phyloP scores from a whole-genome alignment of 192 early-diverging fungal genomes.

The Chytriomyces sp. region DNA sequence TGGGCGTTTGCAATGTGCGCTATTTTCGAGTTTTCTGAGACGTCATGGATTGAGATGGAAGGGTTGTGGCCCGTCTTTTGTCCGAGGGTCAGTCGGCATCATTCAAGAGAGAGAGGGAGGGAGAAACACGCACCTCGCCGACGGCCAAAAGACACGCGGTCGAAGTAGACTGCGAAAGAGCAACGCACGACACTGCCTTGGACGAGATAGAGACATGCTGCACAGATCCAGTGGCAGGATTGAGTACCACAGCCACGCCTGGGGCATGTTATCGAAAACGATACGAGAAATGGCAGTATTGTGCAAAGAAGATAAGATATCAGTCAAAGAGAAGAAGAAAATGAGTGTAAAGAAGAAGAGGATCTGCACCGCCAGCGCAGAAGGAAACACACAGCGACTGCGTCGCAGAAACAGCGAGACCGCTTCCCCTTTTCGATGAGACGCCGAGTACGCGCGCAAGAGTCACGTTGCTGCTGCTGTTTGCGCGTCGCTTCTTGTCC shows the following conservation, averaged over 20 bases:
- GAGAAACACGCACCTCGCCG: slow-evolving; percentile 65
- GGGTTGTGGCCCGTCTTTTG: slow-evolving; percentile 78
- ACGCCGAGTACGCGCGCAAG: slow-evolving; percentile 73
- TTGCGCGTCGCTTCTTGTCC: background rate
- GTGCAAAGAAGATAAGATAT: slow-evolving; percentile 45
- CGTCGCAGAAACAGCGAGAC: slow-evolving; percentile 39
- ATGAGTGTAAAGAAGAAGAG: too few relatives aligned
- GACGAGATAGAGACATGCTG: slow-evolving; percentile 31
- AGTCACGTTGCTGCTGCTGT: slow-evolving; percentile 1
- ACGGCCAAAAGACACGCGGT: slow-evolving; percentile 75
- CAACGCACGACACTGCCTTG: slow-evolving; percentile 74
- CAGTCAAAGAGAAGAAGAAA: too few relatives aligned
- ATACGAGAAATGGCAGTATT: slow-evolving; percentile 51
- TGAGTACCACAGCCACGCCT: slow-evolving; percentile 62
- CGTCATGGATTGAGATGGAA: slow-evolving; percentile 74
- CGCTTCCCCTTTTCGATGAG: slow-evolving; percentile 58
- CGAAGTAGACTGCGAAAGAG: slow-evolving; percentile 55
- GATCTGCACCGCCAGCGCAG: too few relatives aligned
- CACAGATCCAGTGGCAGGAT: too few relatives aligned
- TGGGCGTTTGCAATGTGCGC: slow-evolving; percentile 69
- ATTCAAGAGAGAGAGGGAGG: slow-evolving; percentile 13
- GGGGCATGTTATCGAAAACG: slow-evolving; percentile 73
- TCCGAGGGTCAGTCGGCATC: background rate
- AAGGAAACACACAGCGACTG: too few relatives aligned
- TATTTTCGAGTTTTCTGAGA: slow-evolving; percentile 55